Evolutionary conservation across 305 asterid genomes (phyloP), one percentile per base, ranked within the genome.

Genomic region (Fraxinus dipetala): DNA sequence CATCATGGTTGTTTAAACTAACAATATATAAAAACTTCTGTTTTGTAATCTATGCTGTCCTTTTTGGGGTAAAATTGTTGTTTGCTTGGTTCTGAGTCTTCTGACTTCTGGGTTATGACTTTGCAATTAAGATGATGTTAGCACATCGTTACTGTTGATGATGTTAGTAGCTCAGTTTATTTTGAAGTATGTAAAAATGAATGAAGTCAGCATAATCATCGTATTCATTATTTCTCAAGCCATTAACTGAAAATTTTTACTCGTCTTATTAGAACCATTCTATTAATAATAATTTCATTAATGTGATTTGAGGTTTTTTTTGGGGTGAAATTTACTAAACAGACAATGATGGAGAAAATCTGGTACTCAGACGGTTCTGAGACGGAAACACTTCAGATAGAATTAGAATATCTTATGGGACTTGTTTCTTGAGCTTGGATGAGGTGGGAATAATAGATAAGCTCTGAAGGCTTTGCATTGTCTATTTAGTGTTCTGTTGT

Each of bases 1-100:
- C 87, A 48, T 83, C 80, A 1, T 43, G 26, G 14, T 30, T 30
- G 36, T 30, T 70, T 32, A 16, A 32, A 70, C 75, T 13, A 70
- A 31, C 38, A 70, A 70, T 30, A 70, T 30, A 31, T 7, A 35
- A 70, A 14, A 30, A 10, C 32, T 67, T 67, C 38, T 5, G 38
- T 32, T 70, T 70, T 70, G 5, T 70, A 70, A 31, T 32, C 20
- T 69, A 28, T 28, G 18, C 20, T 30, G 38, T 30, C 75, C 40
- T 14, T 67, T 67, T 32, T 70, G 7, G 2, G 30, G 36, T 14
- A 70, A 70, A 70, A 31, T 28, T 67, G 74, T 67, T 70, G 24
- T 31, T 70, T 31, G 76, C 0, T 70, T 32, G 45, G 76, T 30
- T 69, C 76, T 65, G 73, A 56, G 65, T 56, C 24, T 30, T 69